phyloP scores from a whole-genome alignment of 345 rosid genomes.

The Hevea brasiliensis region DNA sequence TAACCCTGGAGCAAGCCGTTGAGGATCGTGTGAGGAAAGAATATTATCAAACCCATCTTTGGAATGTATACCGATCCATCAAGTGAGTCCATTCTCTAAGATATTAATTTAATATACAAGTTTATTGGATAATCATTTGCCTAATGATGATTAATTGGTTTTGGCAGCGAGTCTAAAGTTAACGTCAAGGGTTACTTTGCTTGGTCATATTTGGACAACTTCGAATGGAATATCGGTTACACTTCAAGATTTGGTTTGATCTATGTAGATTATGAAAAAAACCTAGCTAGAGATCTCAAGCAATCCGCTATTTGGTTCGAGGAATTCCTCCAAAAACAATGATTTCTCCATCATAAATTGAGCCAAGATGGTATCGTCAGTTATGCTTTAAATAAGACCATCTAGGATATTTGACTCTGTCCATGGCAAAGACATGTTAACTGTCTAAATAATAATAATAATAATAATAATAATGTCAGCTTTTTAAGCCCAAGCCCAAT shows the following conservation, averaged over 20 bases:
- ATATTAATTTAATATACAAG: too few relatives aligned
- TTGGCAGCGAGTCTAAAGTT: not conserved
- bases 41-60: constrained; percentile 2
- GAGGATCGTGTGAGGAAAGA: constrained; percentile 1
- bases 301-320: not conserved
- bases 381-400: too few relatives aligned
- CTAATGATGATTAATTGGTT: not conserved
- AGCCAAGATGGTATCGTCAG: too few relatives aligned
- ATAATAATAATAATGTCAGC: too few relatives aligned
- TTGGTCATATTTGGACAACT: not conserved
- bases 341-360: too few relatives aligned
- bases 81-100: not conserved
- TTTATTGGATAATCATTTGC: too few relatives aligned
- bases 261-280: not conserved
- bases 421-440: too few relatives aligned
- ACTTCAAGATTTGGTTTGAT: not conserved
- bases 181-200: not conserved
- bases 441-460: too few relatives aligned
- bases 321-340: not conserved
- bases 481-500: too few relatives aligned
- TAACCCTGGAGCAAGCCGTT: not conserved
- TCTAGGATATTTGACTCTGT: too few relatives aligned
- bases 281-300: not conserved
- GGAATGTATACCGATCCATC: constrained; percentile 5
- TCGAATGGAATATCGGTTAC: not conserved